phyloP scores from a whole-genome alignment of 805 yeast genomes.

The Myxozyma vanderwaltii region DNA sequence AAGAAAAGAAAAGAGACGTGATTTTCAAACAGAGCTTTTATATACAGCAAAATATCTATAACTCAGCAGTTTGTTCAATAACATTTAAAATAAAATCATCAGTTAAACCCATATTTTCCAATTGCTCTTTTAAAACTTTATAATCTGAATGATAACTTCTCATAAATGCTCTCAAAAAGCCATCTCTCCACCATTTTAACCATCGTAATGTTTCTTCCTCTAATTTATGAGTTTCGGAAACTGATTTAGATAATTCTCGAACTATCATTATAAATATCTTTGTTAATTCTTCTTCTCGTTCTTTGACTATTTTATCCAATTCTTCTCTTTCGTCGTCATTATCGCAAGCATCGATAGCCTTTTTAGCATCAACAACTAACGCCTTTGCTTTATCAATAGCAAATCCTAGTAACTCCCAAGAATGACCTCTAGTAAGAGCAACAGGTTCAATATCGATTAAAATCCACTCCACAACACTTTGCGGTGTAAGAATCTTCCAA shows the following conservation, averaged over 20 bases:
- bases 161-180: slow-evolving; percentile 28
- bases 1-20: no score
- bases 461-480: slow-evolving; percentile 49
- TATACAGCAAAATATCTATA: slow-evolving; percentile 1
- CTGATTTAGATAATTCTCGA: slow-evolving; percentile 24
- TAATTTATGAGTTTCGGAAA: not conserved
- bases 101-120: slow-evolving; percentile 28
- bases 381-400: slow-evolving; percentile 30
- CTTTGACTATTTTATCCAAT: not conserved
- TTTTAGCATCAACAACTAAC: slow-evolving; percentile 33
- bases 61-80: slow-evolving; percentile 27
- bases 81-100: slow-evolving; percentile 22
- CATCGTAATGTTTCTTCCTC: slow-evolving; percentile 27
- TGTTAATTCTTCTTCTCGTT: slow-evolving; percentile 5
- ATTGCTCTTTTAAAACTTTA: slow-evolving; percentile 20
- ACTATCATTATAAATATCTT: slow-evolving; percentile 23
- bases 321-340: slow-evolving; percentile 47
- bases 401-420: slow-evolving; percentile 32
- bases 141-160: slow-evolving; percentile 28
- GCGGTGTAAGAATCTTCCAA: slow-evolving; percentile 49
- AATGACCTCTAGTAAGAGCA: slow-evolving; percentile 18
- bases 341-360: slow-evolving; percentile 43
- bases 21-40: no score
- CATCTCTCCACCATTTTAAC: slow-evolving; percentile 33
- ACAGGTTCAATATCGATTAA: slow-evolving; percentile 42